Evolutionary conservation across 768 basidiomycete species (phyloP).

Genomic region (Tulasnella sp.): DNA sequence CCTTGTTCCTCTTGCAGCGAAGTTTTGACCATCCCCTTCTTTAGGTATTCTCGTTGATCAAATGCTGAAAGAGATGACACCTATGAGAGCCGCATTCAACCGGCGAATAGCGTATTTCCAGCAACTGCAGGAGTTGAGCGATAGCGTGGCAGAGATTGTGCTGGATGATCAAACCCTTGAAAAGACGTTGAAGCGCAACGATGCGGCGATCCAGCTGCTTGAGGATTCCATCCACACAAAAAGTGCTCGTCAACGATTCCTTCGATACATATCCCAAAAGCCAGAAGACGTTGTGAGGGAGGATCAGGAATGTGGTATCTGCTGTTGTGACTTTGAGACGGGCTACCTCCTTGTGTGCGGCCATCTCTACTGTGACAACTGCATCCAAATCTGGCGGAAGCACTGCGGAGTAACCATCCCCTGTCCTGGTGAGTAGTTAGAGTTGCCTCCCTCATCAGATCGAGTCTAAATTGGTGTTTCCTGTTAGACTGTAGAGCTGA

Average conservation of each 20-base stretch:
- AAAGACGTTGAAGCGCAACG: constrained; percentile 54
- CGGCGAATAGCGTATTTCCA: constrained; percentile 56
- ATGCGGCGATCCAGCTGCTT: constrained; percentile 51
- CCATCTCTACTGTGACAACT: constrained; percentile 48
- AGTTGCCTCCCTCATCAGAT: background rate
- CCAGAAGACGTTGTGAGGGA: constrained; percentile 56
- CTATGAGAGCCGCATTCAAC: constrained; percentile 79
- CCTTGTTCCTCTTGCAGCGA: background rate
- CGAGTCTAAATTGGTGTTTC: background rate
- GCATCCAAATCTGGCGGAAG: constrained; percentile 73
- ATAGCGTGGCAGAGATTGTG: constrained; percentile 69
- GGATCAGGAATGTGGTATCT: constrained; percentile 68
- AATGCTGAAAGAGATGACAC: constrained; percentile 69
- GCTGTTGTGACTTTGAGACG: constrained; percentile 67
- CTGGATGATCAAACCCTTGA: constrained; percentile 55
- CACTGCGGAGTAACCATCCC: constrained; percentile 68
- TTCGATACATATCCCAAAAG: constrained; percentile 64
- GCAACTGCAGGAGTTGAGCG: constrained; percentile 91
- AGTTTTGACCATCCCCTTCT: constrained; percentile 28
- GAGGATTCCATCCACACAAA: constrained; percentile 62
- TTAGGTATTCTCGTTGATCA: constrained; percentile 63
- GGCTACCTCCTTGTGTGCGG: constrained; percentile 58
- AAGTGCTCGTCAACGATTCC: constrained; percentile 72
- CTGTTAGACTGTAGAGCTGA: constrained; percentile 8
- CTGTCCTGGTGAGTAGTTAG: constrained; percentile 65